Evolutionary conservation across 2,329 filamentous ascomycete species (phyloP).

Genomic region (Raffaelea deltoideospora): DNA sequence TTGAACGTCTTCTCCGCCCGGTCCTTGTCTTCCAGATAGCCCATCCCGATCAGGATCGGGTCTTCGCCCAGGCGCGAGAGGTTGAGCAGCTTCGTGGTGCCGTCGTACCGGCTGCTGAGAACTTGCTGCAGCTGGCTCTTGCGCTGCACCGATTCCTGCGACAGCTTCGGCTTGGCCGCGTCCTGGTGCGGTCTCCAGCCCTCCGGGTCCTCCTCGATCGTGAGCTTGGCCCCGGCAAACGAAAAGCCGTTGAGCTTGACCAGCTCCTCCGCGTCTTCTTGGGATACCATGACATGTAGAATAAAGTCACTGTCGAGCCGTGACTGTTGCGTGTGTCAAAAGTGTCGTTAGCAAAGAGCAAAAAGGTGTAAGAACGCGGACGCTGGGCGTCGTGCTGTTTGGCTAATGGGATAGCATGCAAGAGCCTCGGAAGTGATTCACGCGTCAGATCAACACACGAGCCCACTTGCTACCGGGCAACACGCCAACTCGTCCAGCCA

Average conservation of each 20-base stretch:
- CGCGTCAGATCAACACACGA: too few relatives aligned
- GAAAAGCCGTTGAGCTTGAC: constrained; percentile 51
- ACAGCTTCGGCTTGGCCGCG: constrained; percentile 22
- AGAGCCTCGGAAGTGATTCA: too few relatives aligned
- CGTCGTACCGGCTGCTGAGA: constrained; percentile 59
- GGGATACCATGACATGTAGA: constrained; percentile 51
- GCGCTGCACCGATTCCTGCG: constrained; percentile 40
- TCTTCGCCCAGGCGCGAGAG: constrained; percentile 67
- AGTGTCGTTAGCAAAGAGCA: constrained; percentile 48
- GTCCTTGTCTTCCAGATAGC: constrained; percentile 57
- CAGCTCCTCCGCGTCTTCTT: constrained; percentile 48
- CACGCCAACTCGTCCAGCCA: too few relatives aligned
- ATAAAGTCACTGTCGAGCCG: constrained; percentile 47
- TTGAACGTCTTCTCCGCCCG: constrained; percentile 80
- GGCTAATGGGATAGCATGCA: too few relatives aligned
- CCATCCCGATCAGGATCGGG: constrained; percentile 53
- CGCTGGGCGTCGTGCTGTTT: too few relatives aligned
- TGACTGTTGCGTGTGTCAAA: constrained; percentile 34
- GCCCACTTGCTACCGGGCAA: too few relatives aligned
- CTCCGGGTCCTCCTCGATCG: constrained; percentile 31
- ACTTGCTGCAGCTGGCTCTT: constrained; percentile 55
- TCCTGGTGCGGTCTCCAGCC: constrained; percentile 20
- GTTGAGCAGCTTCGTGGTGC: constrained; percentile 59
- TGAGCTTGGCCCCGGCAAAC: constrained; percentile 51
- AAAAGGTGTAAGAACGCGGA: not conserved